Base-by-base conservation (phyloP, 2,329 filamentous ascomycete species). In the Trichoderma brevicompactum region DNA sequence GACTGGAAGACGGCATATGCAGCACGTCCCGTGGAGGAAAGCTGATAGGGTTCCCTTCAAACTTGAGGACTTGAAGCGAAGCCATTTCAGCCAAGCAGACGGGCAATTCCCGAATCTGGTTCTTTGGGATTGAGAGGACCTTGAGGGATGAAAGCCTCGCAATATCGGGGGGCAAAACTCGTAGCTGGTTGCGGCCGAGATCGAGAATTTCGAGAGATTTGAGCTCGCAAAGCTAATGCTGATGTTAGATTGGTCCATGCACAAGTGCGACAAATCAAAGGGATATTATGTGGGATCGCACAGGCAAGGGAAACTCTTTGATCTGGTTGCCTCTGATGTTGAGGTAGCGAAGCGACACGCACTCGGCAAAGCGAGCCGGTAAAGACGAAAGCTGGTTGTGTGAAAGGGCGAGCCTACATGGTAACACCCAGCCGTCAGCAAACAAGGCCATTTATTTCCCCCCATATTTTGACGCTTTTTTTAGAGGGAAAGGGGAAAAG, bases 131-230 rank as follows among this genome's bases (percentile, higher is more conserved):
- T 2, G 93, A 94, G 63, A 98, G 82, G 15, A 97, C 94, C 74
- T 96, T 96, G 69, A 98, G 81, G 1, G 92, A 96, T 5, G 89
- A 89, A 72, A 98, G 82, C 73, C 89, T 92, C 67, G 86, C 87
- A 68, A 97, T 91, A 62, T 94, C 90, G 53, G 89, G 86, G 0
- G 94, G 93, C 2, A 98, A 84, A 9, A 85, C 81, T 54, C 85
- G 86, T 67, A 98, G 88, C 75, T 90, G 92, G 75, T 98, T 98
- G 71, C 92, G 87, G 75, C 93, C 94, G 63, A 98, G 84, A 78
- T 98, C 94, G 67, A 98, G 85, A 66, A 97, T 97, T 78, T 98
- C 94, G 64, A 98, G 85, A 40, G 92, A 91, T 60, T 87, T 89
- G 68, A 98, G 84, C 76, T 93, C 89, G 75, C 94, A 94, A 66